A percentile compares a stretch with the other conserved stretches of the same genome.
phyloP scores from a whole-genome alignment of 352 stramenopile genomes.

The Pythium apleroticum region DNA sequence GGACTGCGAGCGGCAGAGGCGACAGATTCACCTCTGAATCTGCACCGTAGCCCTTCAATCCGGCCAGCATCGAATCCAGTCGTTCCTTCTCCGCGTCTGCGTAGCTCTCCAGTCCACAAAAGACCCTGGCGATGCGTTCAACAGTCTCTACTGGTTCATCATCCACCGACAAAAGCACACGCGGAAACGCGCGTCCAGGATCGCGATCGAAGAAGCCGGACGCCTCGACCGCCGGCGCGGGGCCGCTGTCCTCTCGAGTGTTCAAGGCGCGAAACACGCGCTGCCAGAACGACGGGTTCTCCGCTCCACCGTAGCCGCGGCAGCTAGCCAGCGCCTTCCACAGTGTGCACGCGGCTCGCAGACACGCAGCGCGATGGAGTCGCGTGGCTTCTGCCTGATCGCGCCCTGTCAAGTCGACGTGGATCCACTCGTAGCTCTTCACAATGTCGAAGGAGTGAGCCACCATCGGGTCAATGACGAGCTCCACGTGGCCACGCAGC shows the following conservation, averaged over 20 bases:
- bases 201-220: not conserved
- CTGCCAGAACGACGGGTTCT: not conserved
- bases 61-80: no score
- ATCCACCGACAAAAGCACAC: not conserved
- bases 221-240: no score
- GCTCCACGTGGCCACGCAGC: not conserved
- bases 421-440: not conserved
- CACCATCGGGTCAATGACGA: not conserved
- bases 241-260: not conserved
- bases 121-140: not conserved
- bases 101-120: not conserved
- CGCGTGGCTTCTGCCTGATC: not conserved
- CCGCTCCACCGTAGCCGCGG: not conserved
- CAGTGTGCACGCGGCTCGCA: not conserved
- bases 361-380: not conserved
- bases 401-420: not conserved
- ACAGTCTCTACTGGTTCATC: not conserved
- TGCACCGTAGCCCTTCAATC: no score
- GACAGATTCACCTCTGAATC: not conserved
- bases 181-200: not conserved
- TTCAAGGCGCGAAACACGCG: not conserved
- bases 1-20: not conserved
- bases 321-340: not conserved
- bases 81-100: no score
- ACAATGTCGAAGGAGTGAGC: not conserved